phyloP scores from a whole-genome alignment of 768 basidiomycete genomes.

The Mycena crocata region DNA sequence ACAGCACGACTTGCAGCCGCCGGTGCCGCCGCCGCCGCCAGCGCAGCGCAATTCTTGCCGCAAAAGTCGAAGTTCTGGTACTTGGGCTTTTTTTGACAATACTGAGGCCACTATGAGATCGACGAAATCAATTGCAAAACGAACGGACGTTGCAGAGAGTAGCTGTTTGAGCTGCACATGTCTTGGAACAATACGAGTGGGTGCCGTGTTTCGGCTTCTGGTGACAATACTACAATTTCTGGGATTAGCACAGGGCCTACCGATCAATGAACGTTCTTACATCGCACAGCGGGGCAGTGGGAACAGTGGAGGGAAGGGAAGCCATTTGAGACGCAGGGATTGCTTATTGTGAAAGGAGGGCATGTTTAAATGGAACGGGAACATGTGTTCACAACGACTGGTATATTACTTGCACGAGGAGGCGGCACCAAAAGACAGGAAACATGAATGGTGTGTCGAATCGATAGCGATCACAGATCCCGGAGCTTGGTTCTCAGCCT shows the following conservation, averaged over 20 bases:
- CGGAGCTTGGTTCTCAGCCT: constrained; percentile 69
- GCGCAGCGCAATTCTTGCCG: constrained; percentile 70
- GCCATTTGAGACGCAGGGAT: constrained; percentile 40
- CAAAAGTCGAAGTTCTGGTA: constrained; percentile 70
- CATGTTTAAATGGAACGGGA: constrained; percentile 34
- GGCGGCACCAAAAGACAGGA: constrained; percentile 21
- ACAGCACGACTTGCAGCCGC: constrained; percentile 10
- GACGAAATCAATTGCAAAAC: background rate
- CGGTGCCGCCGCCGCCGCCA: constrained; percentile 49
- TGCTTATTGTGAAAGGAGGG: constrained; percentile 21
- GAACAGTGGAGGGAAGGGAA: constrained; percentile 35
- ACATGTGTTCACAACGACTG: constrained; percentile 20
- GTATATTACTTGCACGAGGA: constrained; percentile 32
- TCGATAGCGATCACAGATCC: constrained; percentile 37
- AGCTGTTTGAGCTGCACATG: constrained; percentile 61
- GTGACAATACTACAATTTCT: constrained; percentile 57
- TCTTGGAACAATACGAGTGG: constrained; percentile 64
- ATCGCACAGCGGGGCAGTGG: constrained; percentile 51
- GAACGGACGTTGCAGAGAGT: constrained; percentile 57
- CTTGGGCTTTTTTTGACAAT: constrained; percentile 71
- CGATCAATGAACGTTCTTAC: constrained; percentile 40
- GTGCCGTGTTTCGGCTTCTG: constrained; percentile 60
- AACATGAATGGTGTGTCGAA: constrained; percentile 12
- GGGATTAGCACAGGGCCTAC: constrained; percentile 10
- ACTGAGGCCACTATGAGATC: constrained; percentile 40